phyloP scores from a whole-genome alignment of 495 filamentous ascomycete genomes.

The Penicillium dipodomyicola region DNA sequence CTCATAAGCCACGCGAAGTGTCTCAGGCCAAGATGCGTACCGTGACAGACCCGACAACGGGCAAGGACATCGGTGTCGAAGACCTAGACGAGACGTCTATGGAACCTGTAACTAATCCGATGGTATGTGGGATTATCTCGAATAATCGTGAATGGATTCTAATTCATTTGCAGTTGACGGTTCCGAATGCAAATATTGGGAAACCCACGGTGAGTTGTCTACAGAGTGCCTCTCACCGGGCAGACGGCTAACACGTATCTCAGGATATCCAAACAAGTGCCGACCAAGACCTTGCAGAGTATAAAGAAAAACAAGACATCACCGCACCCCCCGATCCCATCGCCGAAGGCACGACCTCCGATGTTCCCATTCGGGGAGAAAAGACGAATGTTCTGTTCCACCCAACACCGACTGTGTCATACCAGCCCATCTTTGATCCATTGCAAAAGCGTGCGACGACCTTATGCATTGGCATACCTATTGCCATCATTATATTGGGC shows the following conservation, averaged over 20 bases:
- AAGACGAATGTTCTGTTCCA: conserved; percentile 97
- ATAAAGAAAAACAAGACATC: conserved; percentile 80
- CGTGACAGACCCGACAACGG: conserved; percentile 86
- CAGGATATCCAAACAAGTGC: conserved; percentile 60
- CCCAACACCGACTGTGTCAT: conserved; percentile 82
- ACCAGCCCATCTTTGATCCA: conserved; percentile 76
- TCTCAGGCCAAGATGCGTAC: conserved; percentile 57
- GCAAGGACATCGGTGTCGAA: conserved; percentile 81
- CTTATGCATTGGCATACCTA: conserved; percentile 65
- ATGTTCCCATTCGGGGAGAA: conserved; percentile 93
- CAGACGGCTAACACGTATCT: conserved; percentile 23
- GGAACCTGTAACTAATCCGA: conserved; percentile 66
- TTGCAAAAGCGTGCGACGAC: conserved; percentile 69
- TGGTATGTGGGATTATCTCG: conserved; percentile 39
- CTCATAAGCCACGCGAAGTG: conserved; percentile 42
- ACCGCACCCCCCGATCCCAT: conserved; percentile 90
- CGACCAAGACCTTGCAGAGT: conserved; percentile 64
- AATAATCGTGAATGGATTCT: background rate
- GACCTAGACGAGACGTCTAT: conserved; percentile 70
- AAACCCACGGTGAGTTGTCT: conserved; percentile 58
- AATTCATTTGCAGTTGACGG: conserved; percentile 57
- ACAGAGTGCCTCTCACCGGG: background rate
- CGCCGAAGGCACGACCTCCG: conserved; percentile 72
- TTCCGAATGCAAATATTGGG: conserved; percentile 84
- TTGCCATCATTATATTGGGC: conserved; percentile 73